Base-by-base conservation (phyloP, 345 rosid species). In the Carallia brachiata region DNA sequence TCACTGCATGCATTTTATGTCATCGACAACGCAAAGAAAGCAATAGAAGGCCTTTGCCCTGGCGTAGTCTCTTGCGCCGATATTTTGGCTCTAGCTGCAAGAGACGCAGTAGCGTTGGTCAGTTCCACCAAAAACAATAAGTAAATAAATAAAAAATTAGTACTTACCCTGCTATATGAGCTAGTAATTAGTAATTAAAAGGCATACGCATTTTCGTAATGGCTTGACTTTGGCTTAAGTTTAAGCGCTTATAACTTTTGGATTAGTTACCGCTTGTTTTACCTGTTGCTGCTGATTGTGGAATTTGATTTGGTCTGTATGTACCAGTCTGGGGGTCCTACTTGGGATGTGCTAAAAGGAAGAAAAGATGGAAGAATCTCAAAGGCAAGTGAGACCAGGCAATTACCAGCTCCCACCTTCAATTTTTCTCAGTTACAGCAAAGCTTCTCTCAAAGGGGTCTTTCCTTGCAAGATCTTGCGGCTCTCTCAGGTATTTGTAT, bases 51-150 rank as follows among this genome's bases (percentile, higher is more conserved):
- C 18, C n/a, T 68, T 70, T 91, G 97, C 70, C 96, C 93, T 0
- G 90, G 93, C 17, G 81, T 87, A 1, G 93, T 94, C 68, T 94
- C 98, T 60, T 91, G 98, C 73, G 97, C 96, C 17, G 97, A 91
- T 67, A 88, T 94, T 64, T 67, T 94, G 77, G 90, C 98, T 61
- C 82, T 90, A 0, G 90, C 95, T 47, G 93, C 96, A n/a, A 84
- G 90, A 7, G 92, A 91, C 39, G 98, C 96, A 0, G 96, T 91
- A 6, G 73, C 82, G 70, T 78, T 91, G 83, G 96, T 91, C 39
- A 79, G 81, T 78, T 37, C 13, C 53, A 52, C 52, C 48, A 17
- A 47, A 9, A 7, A 6, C 19, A 10, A 8, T 55, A 16, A 40
- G 39, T 2, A 44, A 32, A 32, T 32, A 32, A 32, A 32, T 32